These are phyloP conservation scores for Pycnococcus provasolii DNA, from an alignment of 139 green algal genomes.

Conservation along the genomic window DNA sequence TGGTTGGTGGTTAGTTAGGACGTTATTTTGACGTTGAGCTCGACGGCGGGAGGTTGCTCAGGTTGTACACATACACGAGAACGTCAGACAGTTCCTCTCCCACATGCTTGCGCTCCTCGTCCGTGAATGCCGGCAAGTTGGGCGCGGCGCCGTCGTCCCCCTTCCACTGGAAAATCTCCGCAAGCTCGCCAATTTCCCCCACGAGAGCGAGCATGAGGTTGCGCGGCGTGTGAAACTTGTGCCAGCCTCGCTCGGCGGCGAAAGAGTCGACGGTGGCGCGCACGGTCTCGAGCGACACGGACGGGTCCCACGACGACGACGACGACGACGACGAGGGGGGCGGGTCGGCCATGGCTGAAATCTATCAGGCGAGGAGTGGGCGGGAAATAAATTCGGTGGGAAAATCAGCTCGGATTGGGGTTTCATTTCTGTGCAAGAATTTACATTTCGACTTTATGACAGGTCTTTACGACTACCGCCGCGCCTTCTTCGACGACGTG, in stretches of 20 bases:
- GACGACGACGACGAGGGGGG: too few species aligned
- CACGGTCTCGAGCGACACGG: constrained; percentile 24
- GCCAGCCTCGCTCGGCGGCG: constrained; percentile 47
- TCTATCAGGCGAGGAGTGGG: too few species aligned
- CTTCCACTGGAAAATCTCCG: constrained; percentile 56
- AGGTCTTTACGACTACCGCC: too few species aligned
- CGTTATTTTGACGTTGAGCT: neutral
- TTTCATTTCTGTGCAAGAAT: too few species aligned
- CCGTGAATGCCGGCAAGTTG: constrained; percentile 3
- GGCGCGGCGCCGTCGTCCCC: constrained; percentile 46
- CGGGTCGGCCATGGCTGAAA: too few species aligned
- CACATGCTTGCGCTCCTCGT: constrained; percentile 41
- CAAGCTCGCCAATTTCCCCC: constrained; percentile 48
- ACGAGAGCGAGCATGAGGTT: constrained; percentile 66
- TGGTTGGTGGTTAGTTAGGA: neutral
- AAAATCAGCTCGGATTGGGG: too few species aligned
- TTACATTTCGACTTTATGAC: too few species aligned
- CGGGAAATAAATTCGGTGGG: too few species aligned
- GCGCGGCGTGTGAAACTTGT: constrained; percentile 63
- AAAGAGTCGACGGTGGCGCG: constrained; percentile 33
- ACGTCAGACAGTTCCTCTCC: constrained; percentile 64
- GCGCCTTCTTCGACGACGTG: too few species aligned
- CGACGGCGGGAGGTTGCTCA: neutral
- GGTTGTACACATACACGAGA: constrained; percentile 49
- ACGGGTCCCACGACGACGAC: too few species aligned